Percentiles rank a stretch among this genome's conserved stretches.
These are phyloP conservation scores for Beauveria rudraprayagi DNA, from an alignment of 2,329 filamentous ascomycete genomes.

Conservation along the genomic window DNA sequence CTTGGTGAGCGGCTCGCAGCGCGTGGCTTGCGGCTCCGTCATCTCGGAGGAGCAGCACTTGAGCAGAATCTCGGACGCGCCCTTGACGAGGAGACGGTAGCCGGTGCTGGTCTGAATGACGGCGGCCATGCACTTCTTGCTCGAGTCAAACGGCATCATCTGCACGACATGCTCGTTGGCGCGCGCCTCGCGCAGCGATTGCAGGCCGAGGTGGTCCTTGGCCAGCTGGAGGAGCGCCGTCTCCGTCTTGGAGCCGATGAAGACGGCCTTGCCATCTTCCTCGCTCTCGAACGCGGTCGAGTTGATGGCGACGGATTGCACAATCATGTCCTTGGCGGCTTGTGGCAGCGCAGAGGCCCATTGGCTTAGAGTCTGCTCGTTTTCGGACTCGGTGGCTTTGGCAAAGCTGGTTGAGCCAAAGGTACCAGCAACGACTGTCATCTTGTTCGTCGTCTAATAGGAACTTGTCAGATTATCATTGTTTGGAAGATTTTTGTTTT, in stretches of 20 bases:
- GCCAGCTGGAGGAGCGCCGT: constrained; percentile 45
- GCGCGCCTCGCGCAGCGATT: constrained; percentile 36
- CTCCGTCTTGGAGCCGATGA: constrained; percentile 50
- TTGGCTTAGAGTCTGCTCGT: constrained; percentile 11
- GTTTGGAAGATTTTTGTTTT: neutral
- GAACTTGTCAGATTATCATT: neutral
- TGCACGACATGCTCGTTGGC: constrained; percentile 39
- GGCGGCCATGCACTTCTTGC: constrained; percentile 48
- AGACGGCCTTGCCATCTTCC: constrained; percentile 34
- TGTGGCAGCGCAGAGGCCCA: constrained; percentile 17
- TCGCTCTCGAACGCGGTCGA: constrained; percentile 49
- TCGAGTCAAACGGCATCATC: constrained; percentile 47
- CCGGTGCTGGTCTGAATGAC: constrained; percentile 37
- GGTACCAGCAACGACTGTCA: constrained; percentile 65
- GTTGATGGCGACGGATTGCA: constrained; percentile 45
- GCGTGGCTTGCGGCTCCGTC: constrained; percentile 36
- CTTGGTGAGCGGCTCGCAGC: constrained; percentile 44
- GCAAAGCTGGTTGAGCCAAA: constrained; percentile 40
- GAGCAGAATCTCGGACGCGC: constrained; percentile 49
- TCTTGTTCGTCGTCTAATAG: constrained; percentile 52
- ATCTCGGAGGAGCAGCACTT: constrained; percentile 32
- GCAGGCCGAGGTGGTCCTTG: constrained; percentile 41
- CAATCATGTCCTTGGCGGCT: constrained; percentile 25
- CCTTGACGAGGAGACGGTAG: constrained; percentile 46
- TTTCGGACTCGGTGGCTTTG: constrained; percentile 20